These are phyloP conservation scores for Murraya koenigii DNA, from an alignment of 345 rosid species.

Conservation along the genomic window DNA sequence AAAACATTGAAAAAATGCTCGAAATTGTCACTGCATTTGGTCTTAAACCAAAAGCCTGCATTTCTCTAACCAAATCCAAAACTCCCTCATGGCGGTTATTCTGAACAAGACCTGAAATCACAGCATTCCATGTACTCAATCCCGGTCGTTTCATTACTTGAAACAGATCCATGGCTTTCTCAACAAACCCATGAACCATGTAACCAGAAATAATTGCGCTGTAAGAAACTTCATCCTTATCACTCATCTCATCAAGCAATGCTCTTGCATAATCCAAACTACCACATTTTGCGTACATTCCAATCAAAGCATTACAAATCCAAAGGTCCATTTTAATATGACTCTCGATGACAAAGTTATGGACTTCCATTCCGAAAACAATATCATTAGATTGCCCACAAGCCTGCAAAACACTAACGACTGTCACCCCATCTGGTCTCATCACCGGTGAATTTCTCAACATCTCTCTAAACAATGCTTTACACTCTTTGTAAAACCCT, in stretches of 20 bases:
- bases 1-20: conserved; percentile 57
- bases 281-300: conserved; percentile 76
- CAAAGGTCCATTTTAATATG: conserved; percentile 49
- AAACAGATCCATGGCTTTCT: conserved; percentile 53
- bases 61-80: conserved; percentile 52
- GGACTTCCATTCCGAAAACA: conserved; percentile 71
- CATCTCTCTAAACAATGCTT: conserved; percentile 60
- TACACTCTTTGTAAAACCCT: conserved; percentile 64
- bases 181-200: conserved; percentile 68
- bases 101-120: conserved; percentile 79
- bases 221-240: conserved; percentile 64
- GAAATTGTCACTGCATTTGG: conserved; percentile 71
- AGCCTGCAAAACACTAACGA: conserved; percentile 66
- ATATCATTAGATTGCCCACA: conserved; percentile 73
- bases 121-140: conserved; percentile 72
- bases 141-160: conserved; percentile 42
- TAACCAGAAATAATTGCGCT: conserved; percentile 69
- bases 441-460: conserved; percentile 30
- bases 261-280: conserved; percentile 70
- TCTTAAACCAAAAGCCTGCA: conserved; percentile 48
- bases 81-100: conserved; percentile 50
- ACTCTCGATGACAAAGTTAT: conserved; percentile 40
- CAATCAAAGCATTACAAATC: conserved; percentile 65
- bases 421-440: conserved; percentile 64
- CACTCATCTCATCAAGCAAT: conserved; percentile 63